Conservation (phyloP, 164 flowering plant species). For the Vitis rupestris region DNA sequence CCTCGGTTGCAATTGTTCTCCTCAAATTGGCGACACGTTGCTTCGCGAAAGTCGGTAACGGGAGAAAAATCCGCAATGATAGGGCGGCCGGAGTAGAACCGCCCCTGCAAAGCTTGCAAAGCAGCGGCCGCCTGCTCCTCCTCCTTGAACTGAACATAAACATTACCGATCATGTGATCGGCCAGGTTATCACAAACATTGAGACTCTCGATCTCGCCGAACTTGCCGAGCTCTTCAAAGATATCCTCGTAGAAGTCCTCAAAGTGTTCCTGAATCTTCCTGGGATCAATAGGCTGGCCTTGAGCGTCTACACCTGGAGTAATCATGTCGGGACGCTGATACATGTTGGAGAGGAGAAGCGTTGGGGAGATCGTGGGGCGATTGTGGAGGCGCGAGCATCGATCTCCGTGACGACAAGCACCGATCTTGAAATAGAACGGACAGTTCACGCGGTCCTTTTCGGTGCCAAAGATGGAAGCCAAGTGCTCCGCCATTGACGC, state of each 20-base stretch:
- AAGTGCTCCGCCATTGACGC: conserved; percentile 43
- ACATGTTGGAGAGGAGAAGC: conserved; percentile 71
- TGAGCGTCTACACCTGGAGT: conserved; percentile 66
- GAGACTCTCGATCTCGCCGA: conserved; percentile 76
- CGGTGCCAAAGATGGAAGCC: conserved; percentile 51
- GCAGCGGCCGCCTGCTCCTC: conserved; percentile 88
- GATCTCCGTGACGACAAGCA: conserved; percentile 76
- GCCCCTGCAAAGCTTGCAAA: conserved; percentile 52
- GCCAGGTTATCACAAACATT: conserved; percentile 79
- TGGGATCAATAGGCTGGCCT: conserved; percentile 64
- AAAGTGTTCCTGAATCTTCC: conserved; percentile 57
- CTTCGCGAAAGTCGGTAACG: conserved; percentile 75
- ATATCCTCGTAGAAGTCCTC: conserved; percentile 68
- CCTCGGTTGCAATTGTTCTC: conserved; percentile 79
- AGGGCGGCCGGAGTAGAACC: conserved; percentile 84
- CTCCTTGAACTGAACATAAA: conserved; percentile 80
- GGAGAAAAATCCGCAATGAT: conserved; percentile 79
- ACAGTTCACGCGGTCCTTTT: conserved; percentile 50
- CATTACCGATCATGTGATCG: conserved; percentile 86
- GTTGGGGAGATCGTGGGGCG: conserved; percentile 73
- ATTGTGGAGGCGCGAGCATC: conserved; percentile 74
- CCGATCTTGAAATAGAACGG: conserved; percentile 58
- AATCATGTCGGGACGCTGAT: conserved; percentile 72
- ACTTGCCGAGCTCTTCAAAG: conserved; percentile 73
- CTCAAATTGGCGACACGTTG: conserved; percentile 75